Conservation (phyloP, 352 stramenopile species). For the Pythium phragmitis region DNA sequence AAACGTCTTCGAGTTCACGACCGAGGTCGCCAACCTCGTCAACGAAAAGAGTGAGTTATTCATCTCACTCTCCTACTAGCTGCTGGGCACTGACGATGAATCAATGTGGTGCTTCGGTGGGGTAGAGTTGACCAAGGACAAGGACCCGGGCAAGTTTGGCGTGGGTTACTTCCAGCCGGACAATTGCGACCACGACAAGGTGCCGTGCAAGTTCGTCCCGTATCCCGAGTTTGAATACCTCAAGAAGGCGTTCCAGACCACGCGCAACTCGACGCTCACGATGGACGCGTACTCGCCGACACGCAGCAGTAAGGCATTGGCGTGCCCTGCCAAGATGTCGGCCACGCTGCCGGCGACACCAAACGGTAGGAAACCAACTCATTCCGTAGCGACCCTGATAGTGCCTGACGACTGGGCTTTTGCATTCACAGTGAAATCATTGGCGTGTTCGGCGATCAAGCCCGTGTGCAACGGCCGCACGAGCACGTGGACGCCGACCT, state of each 20-base stretch:
- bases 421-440: conserved; percentile 13
- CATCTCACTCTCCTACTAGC: not conserved
- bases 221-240: conserved; percentile 65
- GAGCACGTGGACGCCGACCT: conserved; percentile 1
- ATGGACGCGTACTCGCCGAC: conserved; percentile 41
- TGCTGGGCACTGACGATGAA: too few relatives aligned
- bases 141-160: conserved; percentile 54
- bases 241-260: conserved; percentile 44
- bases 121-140: conserved; percentile 43
- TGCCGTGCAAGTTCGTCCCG: conserved; percentile 46
- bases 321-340: conserved; percentile 47
- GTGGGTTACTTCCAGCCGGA: conserved; percentile 68
- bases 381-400: not conserved
- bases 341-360: conserved; percentile 37
- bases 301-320: conserved; percentile 31
- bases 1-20: conserved; percentile 82
- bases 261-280: conserved; percentile 43
- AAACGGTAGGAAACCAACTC: conserved; percentile 22
- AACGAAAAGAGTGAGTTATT: conserved; percentile 35
- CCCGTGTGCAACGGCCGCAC: conserved; percentile 35
- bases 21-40: conserved; percentile 64
- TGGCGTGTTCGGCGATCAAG: conserved; percentile 42
- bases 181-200: conserved; percentile 51
- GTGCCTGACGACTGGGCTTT: not conserved
- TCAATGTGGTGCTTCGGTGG: not conserved